Base-by-base conservation (phyloP, 169 alveolate genomes). In the Plasmodium blacklocki region DNA sequence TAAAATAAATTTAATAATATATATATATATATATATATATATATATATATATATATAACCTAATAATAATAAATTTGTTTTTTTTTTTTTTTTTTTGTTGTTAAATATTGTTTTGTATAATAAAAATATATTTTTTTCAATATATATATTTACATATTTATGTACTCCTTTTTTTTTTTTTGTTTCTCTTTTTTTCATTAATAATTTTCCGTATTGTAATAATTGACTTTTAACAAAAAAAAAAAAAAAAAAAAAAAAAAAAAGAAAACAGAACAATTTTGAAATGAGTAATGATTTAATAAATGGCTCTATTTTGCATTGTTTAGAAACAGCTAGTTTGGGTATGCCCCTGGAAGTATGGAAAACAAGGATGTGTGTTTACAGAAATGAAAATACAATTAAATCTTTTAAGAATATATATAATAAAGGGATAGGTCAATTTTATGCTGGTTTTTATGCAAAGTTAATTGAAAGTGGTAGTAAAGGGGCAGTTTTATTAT, bases 341-440 rank as follows among this genome's bases (percentile, higher is more conserved):
- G 96, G 96, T 15, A 87, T 94, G 96, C 96, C 96, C 12, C 80
- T 94, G 11, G 96, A 94, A 73, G 95, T 88, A 12, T 94, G 96
- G 96, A 94, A 94, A 68, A 94, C 96, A 49, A 74, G 95, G 47
- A 94, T 94, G 96, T 95, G 95, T n/a, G 64, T 95, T 91, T 91
- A 85, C 62, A 70, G 95, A 29, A 78, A 76, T 47, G 95, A 93
- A 68, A 62, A 85, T 64, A 94, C 96, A 1, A 14, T 94, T 8
- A 80, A 47, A 72, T 85, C 96, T 9, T 90, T 91, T 29, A 14
- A 0, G 64, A 71, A 66, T 18, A 78, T 94, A 43, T 93, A 87
- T 54, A 86, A 78, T 43, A 50, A 89, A 32, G 96, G 96, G 12
- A 49, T 88, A 18, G 92, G 92, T 6, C 92, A 93, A 19, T 94